A percentile compares a stretch with the other conserved stretches of the same genome.
phyloP scores from a whole-genome alignment of 345 rosid species.

The Salix koriyanagi region DNA sequence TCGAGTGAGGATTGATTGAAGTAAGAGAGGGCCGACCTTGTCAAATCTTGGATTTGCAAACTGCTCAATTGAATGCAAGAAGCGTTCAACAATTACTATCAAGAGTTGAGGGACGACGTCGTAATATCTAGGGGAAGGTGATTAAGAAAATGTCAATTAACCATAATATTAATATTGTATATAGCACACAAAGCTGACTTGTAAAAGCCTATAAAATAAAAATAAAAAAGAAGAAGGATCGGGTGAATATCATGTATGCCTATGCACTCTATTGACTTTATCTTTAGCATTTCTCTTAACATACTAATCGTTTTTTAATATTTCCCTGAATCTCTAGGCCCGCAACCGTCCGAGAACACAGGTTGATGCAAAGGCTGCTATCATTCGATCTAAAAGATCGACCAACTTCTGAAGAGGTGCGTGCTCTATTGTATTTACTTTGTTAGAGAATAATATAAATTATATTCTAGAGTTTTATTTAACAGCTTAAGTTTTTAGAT shows the following conservation, averaged over 20 bases:
- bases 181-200: background rate
- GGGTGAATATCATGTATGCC: background rate
- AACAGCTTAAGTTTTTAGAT: fast-evolving
- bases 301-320: too few relatives aligned
- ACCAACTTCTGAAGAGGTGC: too few relatives aligned
- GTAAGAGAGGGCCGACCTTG: background rate
- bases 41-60: background rate
- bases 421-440: too few relatives aligned
- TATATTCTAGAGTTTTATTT: fast-evolving
- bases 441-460: too few relatives aligned
- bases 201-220: background rate
- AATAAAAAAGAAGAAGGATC: background rate
- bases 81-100: background rate
- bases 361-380: too few relatives aligned
- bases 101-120: too few relatives aligned
- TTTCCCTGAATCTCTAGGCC: too few relatives aligned
- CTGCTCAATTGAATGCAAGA: background rate
- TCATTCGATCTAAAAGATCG: too few relatives aligned
- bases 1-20: background rate
- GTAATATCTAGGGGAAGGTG: background rate
- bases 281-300: too few relatives aligned
- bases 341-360: too few relatives aligned
- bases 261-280: too few relatives aligned
- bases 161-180: too few relatives aligned
- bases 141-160: background rate